phyloP scores from a whole-genome alignment of 1,284 basidiomycete genomes.

The Moniliophthora roreri region DNA sequence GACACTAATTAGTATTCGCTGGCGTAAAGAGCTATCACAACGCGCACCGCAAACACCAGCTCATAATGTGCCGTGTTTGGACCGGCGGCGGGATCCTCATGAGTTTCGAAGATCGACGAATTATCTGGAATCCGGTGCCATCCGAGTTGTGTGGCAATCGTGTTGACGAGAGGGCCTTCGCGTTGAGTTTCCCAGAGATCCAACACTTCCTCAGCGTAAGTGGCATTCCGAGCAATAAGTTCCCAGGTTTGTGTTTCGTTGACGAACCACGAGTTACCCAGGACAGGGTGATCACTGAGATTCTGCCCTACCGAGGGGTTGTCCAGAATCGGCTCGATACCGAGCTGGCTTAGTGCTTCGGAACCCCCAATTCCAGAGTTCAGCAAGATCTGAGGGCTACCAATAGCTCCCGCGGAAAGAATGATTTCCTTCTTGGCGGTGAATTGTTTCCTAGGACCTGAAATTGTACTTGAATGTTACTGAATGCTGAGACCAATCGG shows the following conservation, averaged over 20 bases:
- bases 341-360: constrained; percentile 17
- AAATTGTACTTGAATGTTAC: background rate
- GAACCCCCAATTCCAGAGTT: constrained; percentile 46
- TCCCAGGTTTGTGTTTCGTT: constrained; percentile 29
- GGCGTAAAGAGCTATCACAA: background rate
- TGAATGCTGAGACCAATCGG: background rate
- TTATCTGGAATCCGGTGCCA: constrained; percentile 16
- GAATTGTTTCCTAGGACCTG: constrained; percentile 10
- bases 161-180: constrained; percentile 23
- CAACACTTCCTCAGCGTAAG: constrained; percentile 16
- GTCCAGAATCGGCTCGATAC: constrained; percentile 27
- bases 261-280: constrained; percentile 28
- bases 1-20: background rate
- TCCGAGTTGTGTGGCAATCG: background rate
- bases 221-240: constrained; percentile 19
- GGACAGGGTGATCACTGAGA: constrained; percentile 35
- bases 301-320: constrained; percentile 43
- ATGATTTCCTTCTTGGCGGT: constrained; percentile 40
- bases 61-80: constrained; percentile 8
- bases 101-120: background rate
- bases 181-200: constrained; percentile 25
- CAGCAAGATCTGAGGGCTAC: constrained; percentile 41
- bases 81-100: constrained; percentile 4
- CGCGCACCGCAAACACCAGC: constrained; percentile 4
- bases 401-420: constrained; percentile 40